A percentile compares a stretch with the other conserved stretches of the same genome.
phyloP scores from a whole-genome alignment of 2,329 filamentous ascomycete species.

The Aspergillaceae sp. region DNA sequence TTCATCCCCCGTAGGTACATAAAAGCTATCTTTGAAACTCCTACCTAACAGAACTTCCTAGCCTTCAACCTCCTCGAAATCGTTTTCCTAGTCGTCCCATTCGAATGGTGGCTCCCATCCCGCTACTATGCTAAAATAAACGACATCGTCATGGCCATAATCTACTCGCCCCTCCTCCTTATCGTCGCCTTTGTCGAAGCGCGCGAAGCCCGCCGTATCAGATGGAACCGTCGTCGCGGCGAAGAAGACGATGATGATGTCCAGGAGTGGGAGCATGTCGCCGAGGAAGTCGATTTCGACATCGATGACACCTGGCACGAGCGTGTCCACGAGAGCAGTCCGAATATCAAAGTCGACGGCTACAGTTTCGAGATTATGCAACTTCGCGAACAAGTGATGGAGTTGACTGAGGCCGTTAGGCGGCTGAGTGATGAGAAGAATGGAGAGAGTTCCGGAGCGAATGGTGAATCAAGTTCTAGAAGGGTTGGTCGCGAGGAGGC shows the following conservation, averaged over 20 bases:
- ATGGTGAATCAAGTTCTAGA: not conserved
- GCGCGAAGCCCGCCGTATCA: conserved; percentile 56
- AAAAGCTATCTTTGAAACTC: not conserved
- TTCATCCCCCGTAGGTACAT: conserved; percentile 64
- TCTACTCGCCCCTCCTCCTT: conserved; percentile 78
- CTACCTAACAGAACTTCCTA: conserved; percentile 8
- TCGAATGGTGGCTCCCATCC: conserved; percentile 93
- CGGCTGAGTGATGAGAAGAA: conserved; percentile 39
- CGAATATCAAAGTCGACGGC: conserved; percentile 72
- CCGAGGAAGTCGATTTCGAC: conserved; percentile 63
- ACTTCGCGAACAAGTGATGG: conserved; percentile 46
- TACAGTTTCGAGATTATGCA: conserved; percentile 56
- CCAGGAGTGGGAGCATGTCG: conserved; percentile 89
- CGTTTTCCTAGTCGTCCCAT: conserved; percentile 63
- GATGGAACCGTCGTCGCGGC: conserved; percentile 64
- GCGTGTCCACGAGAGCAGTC: conserved; percentile 63
- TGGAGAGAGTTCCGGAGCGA: not conserved
- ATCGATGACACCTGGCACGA: conserved; percentile 71
- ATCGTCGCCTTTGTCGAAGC: conserved; percentile 67
- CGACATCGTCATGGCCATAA: conserved; percentile 73
- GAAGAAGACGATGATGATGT: conserved; percentile 82
- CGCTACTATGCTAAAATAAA: conserved; percentile 70
- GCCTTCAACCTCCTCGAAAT: conserved; percentile 90
- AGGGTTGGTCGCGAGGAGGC: not conserved
- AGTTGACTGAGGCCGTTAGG: conserved; percentile 56